phyloP scores from a whole-genome alignment of 2,329 filamentous ascomycete genomes.

The Diaporthe velutina region DNA sequence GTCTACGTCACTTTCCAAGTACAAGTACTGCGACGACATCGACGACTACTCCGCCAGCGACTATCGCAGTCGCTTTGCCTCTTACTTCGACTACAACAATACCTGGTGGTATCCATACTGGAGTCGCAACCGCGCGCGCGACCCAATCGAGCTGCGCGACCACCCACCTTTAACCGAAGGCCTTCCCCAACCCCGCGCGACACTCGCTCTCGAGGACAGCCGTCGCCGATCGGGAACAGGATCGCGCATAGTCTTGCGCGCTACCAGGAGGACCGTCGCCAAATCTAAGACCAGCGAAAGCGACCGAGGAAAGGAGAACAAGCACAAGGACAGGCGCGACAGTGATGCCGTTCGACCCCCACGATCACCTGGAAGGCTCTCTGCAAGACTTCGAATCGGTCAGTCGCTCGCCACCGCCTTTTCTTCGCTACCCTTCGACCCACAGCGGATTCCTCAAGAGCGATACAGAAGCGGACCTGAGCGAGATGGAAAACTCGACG shows the following conservation, averaged over 20 bases:
- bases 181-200: slow-evolving; percentile 37
- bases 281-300: slow-evolving; percentile 39
- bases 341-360: slow-evolving; percentile 40
- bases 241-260: slow-evolving; percentile 39
- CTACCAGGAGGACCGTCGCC: slow-evolving; percentile 33
- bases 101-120: slow-evolving; percentile 32
- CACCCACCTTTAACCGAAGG: slow-evolving; percentile 41
- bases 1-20: slow-evolving; percentile 26
- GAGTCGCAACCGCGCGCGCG: slow-evolving; percentile 33
- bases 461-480: slow-evolving; percentile 50
- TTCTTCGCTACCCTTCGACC: slow-evolving; percentile 57
- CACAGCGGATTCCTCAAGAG: slow-evolving; percentile 58
- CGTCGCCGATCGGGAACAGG: slow-evolving; percentile 31
- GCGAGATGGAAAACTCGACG: slow-evolving; percentile 56
- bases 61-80: slow-evolving; percentile 21
- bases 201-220: slow-evolving; percentile 33
- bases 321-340: slow-evolving; percentile 43
- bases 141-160: slow-evolving; percentile 41
- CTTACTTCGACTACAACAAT: slow-evolving; percentile 33
- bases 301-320: slow-evolving; percentile 37
- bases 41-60: background rate
- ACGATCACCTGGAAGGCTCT: slow-evolving; percentile 62
- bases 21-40: slow-evolving; percentile 26
- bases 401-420: slow-evolving; percentile 52
- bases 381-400: slow-evolving; percentile 66